Evolutionary conservation across 345 rosid genomes (phyloP), one percentile per base, ranked within the genome.

Genomic region (Sonneratia caseolaris): DNA sequence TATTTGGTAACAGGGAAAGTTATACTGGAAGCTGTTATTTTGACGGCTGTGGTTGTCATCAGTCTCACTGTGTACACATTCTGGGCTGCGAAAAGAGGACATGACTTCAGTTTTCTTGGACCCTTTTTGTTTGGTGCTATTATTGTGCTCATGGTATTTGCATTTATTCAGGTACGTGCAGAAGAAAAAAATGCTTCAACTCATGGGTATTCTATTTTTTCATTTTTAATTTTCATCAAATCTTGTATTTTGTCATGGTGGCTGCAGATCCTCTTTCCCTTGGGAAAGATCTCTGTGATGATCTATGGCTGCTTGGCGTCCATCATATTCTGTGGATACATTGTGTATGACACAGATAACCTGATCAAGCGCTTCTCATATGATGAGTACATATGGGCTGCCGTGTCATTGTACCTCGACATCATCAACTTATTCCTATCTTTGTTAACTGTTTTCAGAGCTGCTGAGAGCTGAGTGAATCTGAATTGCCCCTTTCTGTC

Each of bases 361-460:
- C 73, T 89, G 42, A 89, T 88, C 78, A 91, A 89, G 81, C 81
- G 83, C 4, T 73, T 40, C 70, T 62, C 81, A 0, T 91, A 91
- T 6, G 93, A 91, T 49, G 89, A 88, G 22, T 92, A 88, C 75
- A 87, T 90, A 10, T 81, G 84, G 87, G 91, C 92, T 77, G 82
- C 91, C 0, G 82, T 92, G 0, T 73, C 86, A 42, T 76, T 92
- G 35, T 88, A 88, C 71, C 74, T 92, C 56, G 95, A 92, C 49
- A 74, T 90, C 57, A 75, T 86, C 78, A 92, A 90, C 77, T 86
- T 90, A 73, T 90, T 90, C 84, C 69, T 90, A 2, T 71, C 89
- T 7, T 71, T 89, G 66, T 80, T 92, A 10, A 73, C 76, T 3
- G 9, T 80, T 42, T 79, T 82, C 70, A 68, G 80, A 35, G 85